Evolutionary conservation across 2,329 filamentous ascomycete species (phyloP), one percentile per base, ranked within the genome.

Genomic region (Fusarium foetens): DNA sequence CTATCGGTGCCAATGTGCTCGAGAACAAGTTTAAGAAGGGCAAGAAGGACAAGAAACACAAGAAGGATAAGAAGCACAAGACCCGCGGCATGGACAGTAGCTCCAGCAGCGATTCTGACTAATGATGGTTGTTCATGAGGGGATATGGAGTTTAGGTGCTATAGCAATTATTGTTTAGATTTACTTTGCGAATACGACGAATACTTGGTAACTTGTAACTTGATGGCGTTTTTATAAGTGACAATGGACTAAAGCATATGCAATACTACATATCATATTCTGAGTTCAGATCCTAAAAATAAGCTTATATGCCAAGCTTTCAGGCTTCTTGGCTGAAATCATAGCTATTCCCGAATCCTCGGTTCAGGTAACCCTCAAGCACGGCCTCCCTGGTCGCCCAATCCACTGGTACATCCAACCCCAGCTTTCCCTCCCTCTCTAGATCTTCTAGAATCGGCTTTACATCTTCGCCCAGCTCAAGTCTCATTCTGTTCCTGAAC

Each of bases 301-400:
- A 69, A 69, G 59, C 43, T 59, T 36, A 38, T 48, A n/a, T 39
- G 66, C 63, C 67, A 71, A 73, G 59, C 65, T 43, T 54, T 73
- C 57, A 76, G 38, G 46, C 71, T 45, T 77, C 77, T 78, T 91
- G 89, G 61, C 86, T 80, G 74, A 91, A 91, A 76, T 91, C 85
- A 80, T 91, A 91, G 25, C 85, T 87, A 75, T 91, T 91, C 0
- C 89, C 89, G 75, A 88, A 91, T 2, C 83, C 86, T 60, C 88
- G 79, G 51, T 88, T 83, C 70, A 91, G 70, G 76, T 91, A 91
- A 1, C 80, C 79, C 43, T 79, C 77, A 59, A 84, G 61, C 5
- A 84, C 82, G 46, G 85, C 79, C 38, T 85, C 79, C 35, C 80
- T 81, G 3, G 76, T 67, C 7, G 86, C 77, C 82, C 85, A 91